Evolutionary conservation across 1,284 basidiomycete species (phyloP).

Genomic region (Tilletia caries): DNA sequence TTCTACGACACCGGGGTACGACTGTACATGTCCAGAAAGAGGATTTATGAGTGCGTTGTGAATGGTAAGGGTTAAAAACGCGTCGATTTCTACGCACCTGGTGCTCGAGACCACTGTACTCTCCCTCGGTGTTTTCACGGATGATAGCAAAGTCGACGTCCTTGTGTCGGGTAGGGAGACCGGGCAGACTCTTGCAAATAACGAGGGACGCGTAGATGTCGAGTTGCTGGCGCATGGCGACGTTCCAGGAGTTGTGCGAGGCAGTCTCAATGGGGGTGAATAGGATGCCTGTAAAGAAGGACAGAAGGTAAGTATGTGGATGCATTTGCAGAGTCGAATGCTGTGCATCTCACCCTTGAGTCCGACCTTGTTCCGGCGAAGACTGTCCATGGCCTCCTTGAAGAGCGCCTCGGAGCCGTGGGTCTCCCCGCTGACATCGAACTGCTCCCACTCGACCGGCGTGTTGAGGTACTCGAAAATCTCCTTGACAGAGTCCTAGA

Average conservation of each 20-base stretch:
- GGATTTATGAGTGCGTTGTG: no score
- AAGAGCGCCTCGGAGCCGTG: constrained; percentile 90
- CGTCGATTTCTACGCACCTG: no score
- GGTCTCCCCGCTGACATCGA: constrained; percentile 94
- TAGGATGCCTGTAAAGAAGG: constrained; percentile 71
- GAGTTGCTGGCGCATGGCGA: constrained; percentile 98
- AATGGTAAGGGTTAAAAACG: no score
- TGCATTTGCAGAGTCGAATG: constrained; percentile 85
- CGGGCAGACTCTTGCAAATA: constrained; percentile 96
- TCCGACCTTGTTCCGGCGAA: constrained; percentile 95
- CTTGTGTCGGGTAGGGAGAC: constrained; percentile 89
- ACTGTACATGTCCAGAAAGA: constrained; percentile 48
- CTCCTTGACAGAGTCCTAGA: constrained; percentile 97
- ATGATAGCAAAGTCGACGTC: constrained; percentile 99
- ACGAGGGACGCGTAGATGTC: constrained; percentile 99
- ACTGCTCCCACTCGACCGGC: constrained; percentile 99
- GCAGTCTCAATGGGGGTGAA: constrained; percentile 96
- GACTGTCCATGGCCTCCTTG: constrained; percentile 92
- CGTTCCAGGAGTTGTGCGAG: constrained; percentile 99
- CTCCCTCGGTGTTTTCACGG: constrained; percentile 99
- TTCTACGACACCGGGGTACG: constrained; percentile 97
- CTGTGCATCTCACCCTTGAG: constrained; percentile 90
- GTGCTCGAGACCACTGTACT: constrained; percentile 98
- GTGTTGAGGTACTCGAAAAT: constrained; percentile 96
- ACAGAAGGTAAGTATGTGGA: no score